Percentiles rank a stretch among this genome's conserved stretches.
Conservation (phyloP, 2,329 filamentous ascomycete species). For the Helminthosporium solani region DNA sequence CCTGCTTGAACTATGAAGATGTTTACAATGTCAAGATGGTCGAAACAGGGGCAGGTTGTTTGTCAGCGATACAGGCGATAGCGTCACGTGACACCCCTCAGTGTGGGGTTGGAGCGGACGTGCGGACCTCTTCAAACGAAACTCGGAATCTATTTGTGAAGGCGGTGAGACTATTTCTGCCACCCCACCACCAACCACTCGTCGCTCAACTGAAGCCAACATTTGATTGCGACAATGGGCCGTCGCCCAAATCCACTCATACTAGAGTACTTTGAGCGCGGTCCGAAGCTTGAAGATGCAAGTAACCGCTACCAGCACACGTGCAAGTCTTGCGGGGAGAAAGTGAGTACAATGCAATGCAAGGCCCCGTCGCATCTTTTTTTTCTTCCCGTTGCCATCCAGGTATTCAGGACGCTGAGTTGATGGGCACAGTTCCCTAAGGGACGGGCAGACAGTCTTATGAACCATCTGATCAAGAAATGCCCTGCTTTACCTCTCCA, state of each 20-base stretch:
- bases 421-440: constrained; percentile 65
- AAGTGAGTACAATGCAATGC: constrained; percentile 39
- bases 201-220: not conserved
- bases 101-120: too few relatives aligned
- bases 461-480: constrained; percentile 79
- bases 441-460: constrained; percentile 80
- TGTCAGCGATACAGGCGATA: too few relatives aligned
- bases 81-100: too few relatives aligned
- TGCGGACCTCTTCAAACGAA: too few relatives aligned
- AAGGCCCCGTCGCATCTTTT: not conserved
- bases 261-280: constrained; percentile 83
- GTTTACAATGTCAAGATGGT: too few relatives aligned
- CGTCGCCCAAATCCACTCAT: constrained; percentile 82
- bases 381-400: constrained; percentile 14
- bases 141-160: not conserved
- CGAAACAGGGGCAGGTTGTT: too few relatives aligned
- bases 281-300: constrained; percentile 81
- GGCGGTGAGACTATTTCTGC: not conserved
- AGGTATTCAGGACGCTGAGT: constrained; percentile 1
- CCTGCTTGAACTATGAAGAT: too few relatives aligned
- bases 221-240: constrained; percentile 61
- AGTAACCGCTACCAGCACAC: constrained; percentile 92
- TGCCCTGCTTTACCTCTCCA: constrained; percentile 75
- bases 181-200: not conserved
- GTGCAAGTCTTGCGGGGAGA: constrained; percentile 83